Base-by-base conservation (phyloP, 768 basidiomycete species). In the Tulasnella sp. region DNA sequence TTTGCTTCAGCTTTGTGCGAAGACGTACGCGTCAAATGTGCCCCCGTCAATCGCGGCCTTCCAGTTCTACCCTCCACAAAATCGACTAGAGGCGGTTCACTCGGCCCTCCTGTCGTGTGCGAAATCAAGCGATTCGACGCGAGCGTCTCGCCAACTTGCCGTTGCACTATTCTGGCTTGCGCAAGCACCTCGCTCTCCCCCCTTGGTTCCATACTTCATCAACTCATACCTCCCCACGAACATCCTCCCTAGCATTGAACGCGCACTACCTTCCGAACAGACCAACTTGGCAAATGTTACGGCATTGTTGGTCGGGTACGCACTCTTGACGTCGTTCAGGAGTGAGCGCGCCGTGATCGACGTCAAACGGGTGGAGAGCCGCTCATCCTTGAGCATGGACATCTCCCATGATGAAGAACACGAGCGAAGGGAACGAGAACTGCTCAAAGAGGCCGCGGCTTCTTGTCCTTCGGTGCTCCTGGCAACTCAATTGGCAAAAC, bases 141-240 rank as follows among this genome's bases (percentile, higher is more conserved):
- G 71, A 1, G 21, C 78, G 18, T 72, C 68, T 79, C 78, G 78
- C 21, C 44, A 79, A 31, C 78, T 79, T 48, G 44, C 79, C 4
- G 6, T 76, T 36, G 44, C 79, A 24, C 24, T 75, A 16, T 56
- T 80, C 79, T 39, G 56, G 40, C 56, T 76, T 36, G 39, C 79
- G n/a, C 48, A 40, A 27, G 24, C 68, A 7, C 24, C 18, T 27
- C n/a, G 39, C 34, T 75, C 79, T 36, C 46, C 74, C 6, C 74
- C 79, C 1, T 38, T 80, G 27, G 12, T 80, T 1, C 79, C 79
- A 3, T 80, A 56, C 74, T 76, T 80, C 74, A 14, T 80, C 44
- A 76, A 74, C 48, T 34, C 68, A 10, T 80, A 44, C 74, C 74
- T 80, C 8, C 79, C 73, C 12, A 31, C 21, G 16, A 68, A 68